Evolutionary conservation across 2,329 filamentous ascomycete species (phyloP).

Genomic region (Epichloe glyceriae): DNA sequence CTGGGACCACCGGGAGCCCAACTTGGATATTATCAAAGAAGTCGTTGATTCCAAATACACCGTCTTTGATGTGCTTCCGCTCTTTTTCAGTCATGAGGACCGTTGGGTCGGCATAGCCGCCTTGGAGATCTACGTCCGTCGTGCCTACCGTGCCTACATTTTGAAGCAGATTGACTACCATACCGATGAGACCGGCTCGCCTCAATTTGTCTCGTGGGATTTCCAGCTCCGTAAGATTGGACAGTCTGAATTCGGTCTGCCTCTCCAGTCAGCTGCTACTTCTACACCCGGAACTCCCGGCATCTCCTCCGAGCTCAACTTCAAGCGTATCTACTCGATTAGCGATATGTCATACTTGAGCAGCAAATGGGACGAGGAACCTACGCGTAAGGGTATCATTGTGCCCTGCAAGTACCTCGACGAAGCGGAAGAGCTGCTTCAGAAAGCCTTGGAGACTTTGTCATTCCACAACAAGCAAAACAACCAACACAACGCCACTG

Average conservation of each 20-base stretch:
- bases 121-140: slow-evolving; percentile 89
- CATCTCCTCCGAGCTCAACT: slow-evolving; percentile 37
- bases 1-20: slow-evolving; percentile 90
- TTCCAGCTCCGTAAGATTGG: slow-evolving; percentile 90
- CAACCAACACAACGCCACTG: slow-evolving; percentile 36
- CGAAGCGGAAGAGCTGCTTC: slow-evolving; percentile 77
- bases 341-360: slow-evolving; percentile 89
- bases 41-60: slow-evolving; percentile 98
- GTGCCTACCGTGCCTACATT: slow-evolving; percentile 91
- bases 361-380: slow-evolving; percentile 60
- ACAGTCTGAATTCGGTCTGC: slow-evolving; percentile 77
- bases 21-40: slow-evolving; percentile 84
- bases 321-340: slow-evolving; percentile 84
- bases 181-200: slow-evolving; percentile 53
- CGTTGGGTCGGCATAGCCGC: slow-evolving; percentile 89
- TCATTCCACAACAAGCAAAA: slow-evolving; percentile 46
- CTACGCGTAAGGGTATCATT: slow-evolving; percentile 82
- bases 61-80: slow-evolving; percentile 87
- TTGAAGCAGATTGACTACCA: slow-evolving; percentile 85
- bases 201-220: slow-evolving; percentile 85
- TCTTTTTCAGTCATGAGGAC: slow-evolving; percentile 91
- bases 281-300: slow-evolving; percentile 71
- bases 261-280: slow-evolving; percentile 65
- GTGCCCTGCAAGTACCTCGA: slow-evolving; percentile 88
- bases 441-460: slow-evolving; percentile 74